Conservation (phyloP, 2,329 filamentous ascomycete species). For the Penicillium sp. region DNA sequence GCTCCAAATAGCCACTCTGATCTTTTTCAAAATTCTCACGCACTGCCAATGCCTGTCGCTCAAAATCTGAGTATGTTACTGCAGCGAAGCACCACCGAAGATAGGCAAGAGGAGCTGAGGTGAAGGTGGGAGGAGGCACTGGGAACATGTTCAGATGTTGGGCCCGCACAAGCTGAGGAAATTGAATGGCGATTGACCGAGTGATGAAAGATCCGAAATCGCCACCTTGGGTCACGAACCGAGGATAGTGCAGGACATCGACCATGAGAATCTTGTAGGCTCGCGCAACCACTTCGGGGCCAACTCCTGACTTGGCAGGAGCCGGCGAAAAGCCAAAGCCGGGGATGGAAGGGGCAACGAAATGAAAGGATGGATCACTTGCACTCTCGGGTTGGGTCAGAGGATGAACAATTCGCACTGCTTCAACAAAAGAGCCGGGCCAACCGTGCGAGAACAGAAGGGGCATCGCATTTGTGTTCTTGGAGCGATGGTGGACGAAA, state of each 20-base stretch:
- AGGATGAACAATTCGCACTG: background rate
- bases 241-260: constrained; percentile 18
- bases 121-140: constrained; percentile 16
- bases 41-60: constrained; percentile 1
- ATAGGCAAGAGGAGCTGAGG: constrained; percentile 14
- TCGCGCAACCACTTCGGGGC: constrained; percentile 16
- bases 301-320: constrained; percentile 28
- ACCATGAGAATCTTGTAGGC: constrained; percentile 28
- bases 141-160: constrained; percentile 31
- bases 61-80: constrained; percentile 9
- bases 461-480: constrained; percentile 36
- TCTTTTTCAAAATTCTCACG: constrained; percentile 11
- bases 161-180: constrained; percentile 8
- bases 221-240: constrained; percentile 35
- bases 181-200: constrained; percentile 22
- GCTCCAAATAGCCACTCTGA: constrained; percentile 18
- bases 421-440: constrained; percentile 44
- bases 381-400: too few species aligned
- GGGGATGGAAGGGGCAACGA: too few species aligned
- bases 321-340: constrained; percentile 34
- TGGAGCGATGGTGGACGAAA: constrained; percentile 26
- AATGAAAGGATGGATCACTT: too few species aligned
- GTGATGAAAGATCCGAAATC: constrained; percentile 34
- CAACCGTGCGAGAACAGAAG: constrained; percentile 43
- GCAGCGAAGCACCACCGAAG: constrained; percentile 14